These are phyloP conservation scores for Paraphoma chrysanthemicola DNA, from an alignment of 2,329 filamentous ascomycete species.

Conservation along the genomic window DNA sequence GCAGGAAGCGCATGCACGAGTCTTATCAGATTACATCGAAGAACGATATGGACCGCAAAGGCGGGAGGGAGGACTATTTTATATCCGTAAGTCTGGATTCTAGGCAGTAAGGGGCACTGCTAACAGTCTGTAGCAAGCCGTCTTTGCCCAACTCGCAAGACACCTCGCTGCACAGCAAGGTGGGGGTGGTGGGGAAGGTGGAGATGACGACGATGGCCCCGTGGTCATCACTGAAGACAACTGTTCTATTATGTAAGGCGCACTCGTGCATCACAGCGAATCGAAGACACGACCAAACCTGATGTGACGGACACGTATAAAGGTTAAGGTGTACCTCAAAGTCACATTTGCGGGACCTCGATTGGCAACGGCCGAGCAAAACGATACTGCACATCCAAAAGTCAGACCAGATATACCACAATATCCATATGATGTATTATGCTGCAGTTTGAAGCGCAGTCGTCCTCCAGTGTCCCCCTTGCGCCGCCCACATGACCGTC, in stretches of 20 bases:
- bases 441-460: background rate
- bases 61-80: constrained; percentile 63
- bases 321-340: too few relatives aligned
- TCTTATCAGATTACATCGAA: constrained; percentile 67
- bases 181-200: constrained; percentile 23
- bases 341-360: too few relatives aligned
- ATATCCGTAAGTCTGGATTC: constrained; percentile 57
- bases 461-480: background rate
- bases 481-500: constrained; percentile 12
- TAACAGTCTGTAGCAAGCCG: constrained; percentile 23
- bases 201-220: constrained; percentile 29
- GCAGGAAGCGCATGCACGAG: constrained; percentile 65
- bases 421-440: background rate
- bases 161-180: constrained; percentile 36
- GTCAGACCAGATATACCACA: background rate
- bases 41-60: constrained; percentile 67
- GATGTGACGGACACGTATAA: background rate
- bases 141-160: constrained; percentile 47
- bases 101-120: background rate
- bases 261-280: background rate
- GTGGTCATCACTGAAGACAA: constrained; percentile 41
- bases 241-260: constrained; percentile 36
- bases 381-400: too few relatives aligned
- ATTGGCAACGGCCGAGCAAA: too few relatives aligned
- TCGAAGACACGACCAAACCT: background rate